Base-by-base conservation (phyloP, 768 basidiomycete species). In the Russula ochroleuca region DNA sequence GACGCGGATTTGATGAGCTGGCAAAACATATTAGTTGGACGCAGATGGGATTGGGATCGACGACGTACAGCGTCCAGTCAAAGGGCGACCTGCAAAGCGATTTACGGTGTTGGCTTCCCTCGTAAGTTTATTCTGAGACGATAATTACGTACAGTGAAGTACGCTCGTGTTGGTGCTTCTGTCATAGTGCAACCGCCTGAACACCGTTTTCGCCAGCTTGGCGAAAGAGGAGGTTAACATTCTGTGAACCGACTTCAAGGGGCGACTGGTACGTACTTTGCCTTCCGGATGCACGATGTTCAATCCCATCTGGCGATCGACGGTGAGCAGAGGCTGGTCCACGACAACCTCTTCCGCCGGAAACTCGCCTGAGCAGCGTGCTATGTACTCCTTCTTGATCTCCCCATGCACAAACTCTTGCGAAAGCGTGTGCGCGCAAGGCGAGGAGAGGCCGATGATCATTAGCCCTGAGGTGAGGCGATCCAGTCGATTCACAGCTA, bases 1-100 rank as follows among this genome's bases (percentile, higher is more conserved):
- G 3, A 99, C 96, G 55, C 97, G 84, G 62, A 98, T 91, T 75
- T 99, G 97, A 76, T 99, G 97, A 0, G 97, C 94, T 97, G 55
- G 21, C 31, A 28, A 35, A 13, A 19, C 49, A 8, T 48, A 13
- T 48, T 25, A 21, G 45, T 23, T n/a, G 23, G 9, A 31, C 8
- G 50, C 17, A n/a, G 10, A 35, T 2, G 21, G 7, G 11, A 33
- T 17, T 3, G 1, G 7, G 28, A 7, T 41, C n/a, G 41, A 70
- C 9, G 57, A 77, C 92, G 72, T 76, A 96, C 94, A 97, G 67
- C 96, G 83, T 53, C 96, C 96, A 6, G 97, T 99, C 62, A 90
- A 76, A 3, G 96, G 96, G 70, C 82, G 84, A 75, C 92, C 92
- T 93, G 69, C 57, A 64, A 45, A 68, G 33, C 53, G 35, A 47